These are phyloP conservation scores for Aspergillus clavatus DNA, from an alignment of 2,329 filamentous ascomycete genomes.

Conservation along the genomic window DNA sequence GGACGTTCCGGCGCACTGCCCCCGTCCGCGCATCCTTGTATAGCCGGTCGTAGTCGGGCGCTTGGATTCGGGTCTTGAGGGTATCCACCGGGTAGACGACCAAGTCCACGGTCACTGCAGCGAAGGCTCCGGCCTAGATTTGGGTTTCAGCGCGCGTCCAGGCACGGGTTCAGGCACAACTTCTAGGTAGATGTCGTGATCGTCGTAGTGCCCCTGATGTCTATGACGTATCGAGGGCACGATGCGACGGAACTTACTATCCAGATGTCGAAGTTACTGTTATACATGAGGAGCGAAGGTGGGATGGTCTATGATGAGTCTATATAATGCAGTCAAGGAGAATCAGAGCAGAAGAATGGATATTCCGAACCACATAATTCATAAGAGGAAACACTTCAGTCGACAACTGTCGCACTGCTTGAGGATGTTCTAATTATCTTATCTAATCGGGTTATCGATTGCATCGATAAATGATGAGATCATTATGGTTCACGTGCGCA, in stretches of 20 bases:
- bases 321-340: not conserved
- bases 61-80: slow-evolving; percentile 80
- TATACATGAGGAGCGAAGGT: slow-evolving; percentile 29
- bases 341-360: not conserved
- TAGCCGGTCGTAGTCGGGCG: slow-evolving; percentile 64
- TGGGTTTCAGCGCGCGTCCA: not conserved
- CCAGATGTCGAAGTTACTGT: slow-evolving; percentile 54
- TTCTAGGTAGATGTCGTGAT: too few relatives aligned
- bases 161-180: too few relatives aligned
- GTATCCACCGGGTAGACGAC: slow-evolving; percentile 86
- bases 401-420: not conserved
- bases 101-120: slow-evolving; percentile 80
- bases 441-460: slow-evolving; percentile 2
- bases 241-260: slow-evolving; percentile 42
- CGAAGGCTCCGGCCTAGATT: slow-evolving; percentile 70
- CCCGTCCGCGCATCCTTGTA: slow-evolving; percentile 57
- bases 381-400: not conserved
- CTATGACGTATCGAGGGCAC: not conserved
- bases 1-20: slow-evolving; percentile 49
- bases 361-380: not conserved
- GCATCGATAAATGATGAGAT: slow-evolving; percentile 1
- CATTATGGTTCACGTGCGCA: slow-evolving; percentile 4
- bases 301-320: not conserved
- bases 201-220: not conserved
- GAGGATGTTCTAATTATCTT: slow-evolving; percentile 5